Conservation (phyloP, 116 monocot species). For the Trichopus zeylanicus region DNA sequence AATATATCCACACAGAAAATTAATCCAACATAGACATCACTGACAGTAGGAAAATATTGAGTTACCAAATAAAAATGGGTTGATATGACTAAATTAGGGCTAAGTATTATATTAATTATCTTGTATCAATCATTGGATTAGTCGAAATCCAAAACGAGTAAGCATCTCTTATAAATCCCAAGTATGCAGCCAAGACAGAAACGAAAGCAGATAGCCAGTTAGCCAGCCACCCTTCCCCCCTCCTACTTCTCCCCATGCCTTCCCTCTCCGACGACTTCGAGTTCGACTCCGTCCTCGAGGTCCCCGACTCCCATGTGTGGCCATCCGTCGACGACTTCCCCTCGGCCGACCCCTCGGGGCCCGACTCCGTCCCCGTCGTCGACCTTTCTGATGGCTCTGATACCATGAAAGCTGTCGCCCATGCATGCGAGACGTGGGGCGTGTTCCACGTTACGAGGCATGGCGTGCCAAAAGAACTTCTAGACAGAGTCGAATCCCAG, state of each 20-base stretch:
- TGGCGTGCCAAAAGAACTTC: constrained; percentile 28
- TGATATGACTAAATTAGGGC: too few relatives aligned
- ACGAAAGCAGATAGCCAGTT: neutral
- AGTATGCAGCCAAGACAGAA: too few relatives aligned
- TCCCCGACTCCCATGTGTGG: constrained; percentile 65
- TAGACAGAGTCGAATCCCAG: constrained; percentile 40
- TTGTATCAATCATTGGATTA: too few relatives aligned
- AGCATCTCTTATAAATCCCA: neutral
- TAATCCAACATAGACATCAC: too few relatives aligned
- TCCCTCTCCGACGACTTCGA: constrained; percentile 20
- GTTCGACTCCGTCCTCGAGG: constrained; percentile 23
- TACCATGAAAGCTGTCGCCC: constrained; percentile 9
- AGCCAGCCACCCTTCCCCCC: neutral
- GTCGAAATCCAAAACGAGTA: too few relatives aligned
- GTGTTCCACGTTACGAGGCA: constrained; percentile 54
- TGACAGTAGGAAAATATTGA: too few relatives aligned
- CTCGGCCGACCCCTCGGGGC: constrained; percentile 10
- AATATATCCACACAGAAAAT: too few relatives aligned
- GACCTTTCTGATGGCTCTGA: constrained; percentile 23
- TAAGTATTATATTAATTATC: too few relatives aligned
- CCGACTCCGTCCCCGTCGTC: constrained; percentile 40
- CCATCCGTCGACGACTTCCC: constrained; percentile 17
- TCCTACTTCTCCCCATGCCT: neutral
- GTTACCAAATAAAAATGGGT: too few relatives aligned
- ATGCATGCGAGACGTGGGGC: constrained; percentile 48